Evolutionary conservation across 371 early-diverging fungal species (phyloP), one percentile per base, ranked within the genome.

Genomic region (Batkoa obscura): DNA sequence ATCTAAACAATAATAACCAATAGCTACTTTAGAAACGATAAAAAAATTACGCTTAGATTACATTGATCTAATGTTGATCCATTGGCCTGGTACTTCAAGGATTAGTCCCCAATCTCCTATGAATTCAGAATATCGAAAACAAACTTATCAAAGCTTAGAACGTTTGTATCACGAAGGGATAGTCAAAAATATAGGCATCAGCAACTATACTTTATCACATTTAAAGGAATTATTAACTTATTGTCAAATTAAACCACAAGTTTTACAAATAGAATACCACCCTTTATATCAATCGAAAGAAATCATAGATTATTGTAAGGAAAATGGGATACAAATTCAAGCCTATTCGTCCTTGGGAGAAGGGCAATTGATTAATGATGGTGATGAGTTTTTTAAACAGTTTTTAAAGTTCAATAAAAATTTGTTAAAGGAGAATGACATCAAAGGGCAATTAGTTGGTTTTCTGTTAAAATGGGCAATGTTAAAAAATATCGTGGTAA

Each of bases 321-420:
- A 61, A 6, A 66, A 81, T 56, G 59, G 63, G 2, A 83, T 90
- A 45, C 64, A 62, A 15, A 71, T 90, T 3, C 82, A 89, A 57
- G 94, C 90, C 0, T 98, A 96, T 63, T 88, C 90, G 2, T 82
- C 85, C 58, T 71, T 96, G 2, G 98, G 97, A 0, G 89, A 90
- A 67, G 86, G 88, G 0, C 45, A 43, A 38, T 42, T 64, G 17
- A 36, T 64, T 10, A 53, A 60, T 60, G 15, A 6, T 3, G 5
- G n/a, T 3, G n/a, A n/a, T 37, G 39, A 33, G 6, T n/a, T 12
- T 2, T 9, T n/a, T n/a, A 8, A 6, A 15, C 38, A 53, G 15
- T 17, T 41, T 34, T 17, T 5, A n/a, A 38, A 39, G 6, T 37
- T 12, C 12, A 53, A 9, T 3, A 2, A 37, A 23, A 41, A 41